Evolutionary conservation across 257 asterid species (phyloP), one percentile per base, ranked within the genome.

Genomic region (Mentha longifolia): DNA sequence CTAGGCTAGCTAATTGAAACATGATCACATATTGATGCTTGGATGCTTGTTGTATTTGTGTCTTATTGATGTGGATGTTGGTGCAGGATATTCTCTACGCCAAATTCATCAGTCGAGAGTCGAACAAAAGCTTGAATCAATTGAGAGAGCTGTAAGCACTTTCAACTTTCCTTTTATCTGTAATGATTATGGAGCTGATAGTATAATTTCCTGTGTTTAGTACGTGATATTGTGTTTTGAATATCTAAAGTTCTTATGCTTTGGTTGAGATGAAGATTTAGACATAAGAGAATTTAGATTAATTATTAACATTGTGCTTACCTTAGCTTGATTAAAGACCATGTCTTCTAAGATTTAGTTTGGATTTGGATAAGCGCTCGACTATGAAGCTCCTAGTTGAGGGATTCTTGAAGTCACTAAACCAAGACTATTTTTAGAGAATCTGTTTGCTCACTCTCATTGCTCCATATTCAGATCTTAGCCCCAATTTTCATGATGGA

Each of bases 21-120:
- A 41, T 57, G 52, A 42, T 70, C 66, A 30, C 43, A 45, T 5
- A 5, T 67, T 80, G 57, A 14, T 54, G 19, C 11, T 54, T 76
- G 46, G 33, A 28, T 55, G n/a, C 70, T 50, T 46, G 55, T 52
- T 61, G 58, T 22, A 54, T 28, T 33, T 72, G 37, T 37, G 50
- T 4, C 1, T 10, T 22, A 65, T 77, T 74, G 52, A 71, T 68
- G 47, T 33, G 63, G 63, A 39, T 71, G 33, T 65, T 73, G 63
- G 67, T 87, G 82, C 85, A 93, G 98, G 98, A 70, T 93, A 93
- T 71, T 61, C 87, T 25, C 49, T 91, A 65, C 95, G 97, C 60
- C 94, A 89, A 68, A 20, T 76, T 77, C 98, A 89, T 64, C 82
- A 93, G 41, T 75, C 97, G 17, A 87, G 86, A 83, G 87, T 93